phyloP scores from a whole-genome alignment of 495 filamentous ascomycete genomes.

The Penicillium pulvis region DNA sequence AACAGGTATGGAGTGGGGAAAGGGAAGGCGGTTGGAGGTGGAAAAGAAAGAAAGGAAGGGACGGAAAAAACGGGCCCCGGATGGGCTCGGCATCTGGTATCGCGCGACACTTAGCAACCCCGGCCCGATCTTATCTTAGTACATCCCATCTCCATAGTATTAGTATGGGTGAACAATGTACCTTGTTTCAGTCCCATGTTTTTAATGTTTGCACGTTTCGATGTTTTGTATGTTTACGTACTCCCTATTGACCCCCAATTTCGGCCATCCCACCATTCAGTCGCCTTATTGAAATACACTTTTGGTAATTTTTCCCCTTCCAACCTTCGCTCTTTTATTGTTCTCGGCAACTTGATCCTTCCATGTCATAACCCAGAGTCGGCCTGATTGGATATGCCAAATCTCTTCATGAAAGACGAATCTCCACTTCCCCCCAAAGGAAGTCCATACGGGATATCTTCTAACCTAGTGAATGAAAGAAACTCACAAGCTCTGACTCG shows the following conservation, averaged over 20 bases:
- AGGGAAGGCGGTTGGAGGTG: constrained; percentile 10
- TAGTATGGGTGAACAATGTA: not conserved
- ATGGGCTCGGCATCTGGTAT: constrained; percentile 43
- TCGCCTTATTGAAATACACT: constrained; percentile 20
- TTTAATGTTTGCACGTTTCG: not conserved
- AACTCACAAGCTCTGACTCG: not conserved
- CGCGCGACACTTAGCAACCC: constrained; percentile 18
- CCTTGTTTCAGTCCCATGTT: not conserved
- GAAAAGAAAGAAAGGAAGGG: constrained; percentile 20
- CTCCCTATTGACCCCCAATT: constrained; percentile 22
- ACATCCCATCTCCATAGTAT: not conserved
- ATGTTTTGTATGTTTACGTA: not conserved
- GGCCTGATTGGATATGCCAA: constrained; percentile 1
- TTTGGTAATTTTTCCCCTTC: not conserved
- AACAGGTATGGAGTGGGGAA: constrained; percentile 8
- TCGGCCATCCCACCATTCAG: not conserved
- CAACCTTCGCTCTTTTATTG: not conserved
- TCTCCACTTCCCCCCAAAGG: not conserved
- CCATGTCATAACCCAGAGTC: not conserved
- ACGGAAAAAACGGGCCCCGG: constrained; percentile 44
- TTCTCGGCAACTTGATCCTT: not conserved
- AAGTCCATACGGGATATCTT: not conserved
- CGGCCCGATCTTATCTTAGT: constrained; percentile 47
- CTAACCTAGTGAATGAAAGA: not conserved
- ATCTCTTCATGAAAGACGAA: not conserved